Conservation (phyloP, 2,329 filamentous ascomycete genomes). For the Grosmannia penicillata region DNA sequence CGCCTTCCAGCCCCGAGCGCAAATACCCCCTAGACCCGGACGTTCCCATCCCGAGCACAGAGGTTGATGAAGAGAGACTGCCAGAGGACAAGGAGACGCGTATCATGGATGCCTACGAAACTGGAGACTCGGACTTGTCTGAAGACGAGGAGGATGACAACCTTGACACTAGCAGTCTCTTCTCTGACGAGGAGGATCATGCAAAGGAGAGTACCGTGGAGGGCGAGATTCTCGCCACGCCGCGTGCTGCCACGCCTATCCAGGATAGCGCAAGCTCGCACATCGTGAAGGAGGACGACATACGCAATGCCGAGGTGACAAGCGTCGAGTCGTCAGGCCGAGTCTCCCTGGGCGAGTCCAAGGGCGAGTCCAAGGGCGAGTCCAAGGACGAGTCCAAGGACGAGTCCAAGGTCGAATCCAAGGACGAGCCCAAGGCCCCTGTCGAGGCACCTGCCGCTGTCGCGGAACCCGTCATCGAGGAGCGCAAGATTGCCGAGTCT, state of each 20-base stretch:
- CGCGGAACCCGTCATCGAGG: constrained; percentile 12
- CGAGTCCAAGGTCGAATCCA: neutral
- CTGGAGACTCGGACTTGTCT: constrained; percentile 11
- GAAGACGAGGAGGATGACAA: neutral
- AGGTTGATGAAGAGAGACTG: constrained; percentile 29
- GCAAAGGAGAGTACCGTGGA: constrained; percentile 13
- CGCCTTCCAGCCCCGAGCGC: constrained; percentile 41
- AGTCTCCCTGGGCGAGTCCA: constrained; percentile 12
- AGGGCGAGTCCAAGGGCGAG: constrained; percentile 11
- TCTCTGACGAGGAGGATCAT: constrained; percentile 17
- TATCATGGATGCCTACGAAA: constrained; percentile 14
- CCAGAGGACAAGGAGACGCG: constrained; percentile 31
- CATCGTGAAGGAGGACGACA: constrained; percentile 7
- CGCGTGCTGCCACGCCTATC: constrained; percentile 28
- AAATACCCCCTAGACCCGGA: constrained; percentile 64
- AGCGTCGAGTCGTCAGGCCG: too few relatives aligned
- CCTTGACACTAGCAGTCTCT: neutral
- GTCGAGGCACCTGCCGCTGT: neutral
- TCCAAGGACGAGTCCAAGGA: constrained; percentile 6
- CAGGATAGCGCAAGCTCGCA: constrained; percentile 12
- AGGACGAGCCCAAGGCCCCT: constrained; percentile 25
- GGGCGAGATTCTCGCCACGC: constrained; percentile 37
- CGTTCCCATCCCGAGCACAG: constrained; percentile 75
- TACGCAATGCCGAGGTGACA: constrained; percentile 4
- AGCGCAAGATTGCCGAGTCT: constrained; percentile 21